Evolutionary conservation across 2,329 filamentous ascomycete species (phyloP).

Genomic region (Alternaria infectoria): DNA sequence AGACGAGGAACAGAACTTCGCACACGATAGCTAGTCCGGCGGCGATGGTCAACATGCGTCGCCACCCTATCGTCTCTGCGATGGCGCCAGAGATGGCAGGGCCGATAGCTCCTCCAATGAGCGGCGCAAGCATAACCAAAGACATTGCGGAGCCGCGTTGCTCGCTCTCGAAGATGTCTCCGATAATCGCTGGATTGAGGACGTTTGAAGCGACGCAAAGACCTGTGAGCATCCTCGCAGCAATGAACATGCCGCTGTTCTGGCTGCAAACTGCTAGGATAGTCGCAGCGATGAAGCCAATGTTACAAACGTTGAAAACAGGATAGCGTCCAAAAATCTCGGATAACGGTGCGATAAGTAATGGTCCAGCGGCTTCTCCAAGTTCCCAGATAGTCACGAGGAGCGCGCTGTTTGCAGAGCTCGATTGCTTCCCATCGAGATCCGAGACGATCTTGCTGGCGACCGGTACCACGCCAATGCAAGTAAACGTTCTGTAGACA

Average conservation of each 20-base stretch:
- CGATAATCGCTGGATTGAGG: constrained; percentile 67
- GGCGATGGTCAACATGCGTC: constrained; percentile 59
- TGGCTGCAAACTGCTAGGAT: constrained; percentile 49
- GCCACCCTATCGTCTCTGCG: constrained; percentile 63
- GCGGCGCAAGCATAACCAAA: constrained; percentile 62
- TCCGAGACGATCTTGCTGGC: constrained; percentile 41
- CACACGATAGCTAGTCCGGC: constrained; percentile 56
- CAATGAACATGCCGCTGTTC: constrained; percentile 50
- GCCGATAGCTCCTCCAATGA: constrained; percentile 64
- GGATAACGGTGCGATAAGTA: constrained; percentile 44
- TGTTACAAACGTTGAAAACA: constrained; percentile 47
- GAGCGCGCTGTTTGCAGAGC: constrained; percentile 35
- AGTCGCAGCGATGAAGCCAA: constrained; percentile 54
- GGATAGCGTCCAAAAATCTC: constrained; percentile 43
- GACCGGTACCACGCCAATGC: constrained; percentile 46
- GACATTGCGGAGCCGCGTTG: constrained; percentile 66
- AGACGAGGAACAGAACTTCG: constrained; percentile 59
- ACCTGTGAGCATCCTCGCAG: constrained; percentile 53
- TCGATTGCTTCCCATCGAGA: constrained; percentile 31
- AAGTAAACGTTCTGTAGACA: constrained; percentile 44
- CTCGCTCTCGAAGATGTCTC: constrained; percentile 66
- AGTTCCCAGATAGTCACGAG: constrained; percentile 48
- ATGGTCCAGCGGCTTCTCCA: constrained; percentile 44
- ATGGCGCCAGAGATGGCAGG: constrained; percentile 63
- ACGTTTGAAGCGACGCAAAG: constrained; percentile 59